These are phyloP conservation scores for Zasmidium citrigriseum DNA, from an alignment of 2,329 filamentous ascomycete species.

Conservation along the genomic window DNA sequence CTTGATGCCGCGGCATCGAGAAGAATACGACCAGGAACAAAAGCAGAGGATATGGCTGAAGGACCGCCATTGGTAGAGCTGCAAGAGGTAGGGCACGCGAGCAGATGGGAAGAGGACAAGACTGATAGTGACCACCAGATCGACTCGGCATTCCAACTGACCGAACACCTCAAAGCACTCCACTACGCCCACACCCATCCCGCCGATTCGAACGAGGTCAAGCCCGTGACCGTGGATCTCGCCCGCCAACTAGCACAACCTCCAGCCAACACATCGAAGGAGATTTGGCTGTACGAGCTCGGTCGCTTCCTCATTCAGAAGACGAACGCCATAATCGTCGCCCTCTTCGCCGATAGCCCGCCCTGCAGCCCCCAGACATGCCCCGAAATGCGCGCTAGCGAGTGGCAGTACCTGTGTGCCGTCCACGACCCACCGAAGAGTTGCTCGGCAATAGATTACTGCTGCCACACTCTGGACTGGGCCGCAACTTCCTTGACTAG, in stretches of 20 bases:
- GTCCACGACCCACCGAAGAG: conserved; percentile 96
- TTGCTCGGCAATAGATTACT: conserved; percentile 98
- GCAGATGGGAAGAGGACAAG: background rate
- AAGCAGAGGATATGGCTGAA: conserved; percentile 86
- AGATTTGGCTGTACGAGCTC: conserved; percentile 96
- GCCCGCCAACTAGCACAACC: conserved; percentile 76
- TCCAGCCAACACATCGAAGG: conserved; percentile 78
- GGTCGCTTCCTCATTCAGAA: conserved; percentile 94
- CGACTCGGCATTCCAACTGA: conserved; percentile 94
- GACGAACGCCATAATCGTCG: conserved; percentile 88
- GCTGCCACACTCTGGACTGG: conserved; percentile 98
- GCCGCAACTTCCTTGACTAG: conserved; percentile 92
- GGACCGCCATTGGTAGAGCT: conserved; percentile 87
- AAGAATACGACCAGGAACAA: conserved; percentile 89
- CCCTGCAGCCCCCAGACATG: conserved; percentile 88
- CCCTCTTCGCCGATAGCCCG: conserved; percentile 87
- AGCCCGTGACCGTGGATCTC: conserved; percentile 73
- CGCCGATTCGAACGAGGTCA: conserved; percentile 71
- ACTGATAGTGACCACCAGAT: conserved; percentile 59
- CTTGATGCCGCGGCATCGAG: conserved; percentile 75
- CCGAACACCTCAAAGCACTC: conserved; percentile 92
- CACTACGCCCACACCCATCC: conserved; percentile 79
- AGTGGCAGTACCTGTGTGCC: conserved; percentile 98
- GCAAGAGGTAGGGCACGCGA: conserved; percentile 65
- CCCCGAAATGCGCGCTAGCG: conserved; percentile 95